Evolutionary conservation across 371 early-diverging fungal species (phyloP).

Genomic region (Capillidium rhysosporum): DNA sequence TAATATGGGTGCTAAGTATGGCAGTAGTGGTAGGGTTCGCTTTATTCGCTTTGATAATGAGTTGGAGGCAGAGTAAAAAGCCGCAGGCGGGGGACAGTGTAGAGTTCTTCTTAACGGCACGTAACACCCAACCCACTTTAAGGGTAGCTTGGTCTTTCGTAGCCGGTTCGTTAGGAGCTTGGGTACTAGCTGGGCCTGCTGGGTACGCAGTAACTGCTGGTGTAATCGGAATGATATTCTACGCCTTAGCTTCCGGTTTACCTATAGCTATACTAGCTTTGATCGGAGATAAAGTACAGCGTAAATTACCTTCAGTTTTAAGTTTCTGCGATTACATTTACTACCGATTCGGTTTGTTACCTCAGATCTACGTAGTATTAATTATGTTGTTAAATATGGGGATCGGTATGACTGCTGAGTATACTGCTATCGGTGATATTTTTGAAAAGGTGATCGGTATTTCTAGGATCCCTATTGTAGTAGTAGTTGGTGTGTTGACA

Average conservation of each 20-base stretch:
- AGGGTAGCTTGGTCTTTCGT: constrained; percentile 15
- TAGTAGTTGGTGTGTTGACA: constrained; percentile 26
- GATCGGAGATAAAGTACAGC: constrained; percentile 21
- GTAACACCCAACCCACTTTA: constrained; percentile 12
- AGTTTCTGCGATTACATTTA: constrained; percentile 23
- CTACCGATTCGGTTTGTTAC: constrained; percentile 21
- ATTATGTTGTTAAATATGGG: constrained; percentile 27
- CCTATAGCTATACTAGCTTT: constrained; percentile 27
- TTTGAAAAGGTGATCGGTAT: constrained; percentile 22
- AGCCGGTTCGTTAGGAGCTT: constrained; percentile 16
- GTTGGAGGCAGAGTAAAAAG: neutral
- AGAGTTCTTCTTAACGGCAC: constrained; percentile 13
- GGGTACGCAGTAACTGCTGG: constrained; percentile 21
- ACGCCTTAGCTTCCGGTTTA: constrained; percentile 26
- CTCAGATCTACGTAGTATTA: constrained; percentile 18
- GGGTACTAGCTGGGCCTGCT: constrained; percentile 16
- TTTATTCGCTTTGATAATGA: neutral
- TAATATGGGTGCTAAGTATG: neutral
- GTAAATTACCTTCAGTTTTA: constrained; percentile 18
- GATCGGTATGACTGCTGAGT: constrained; percentile 22
- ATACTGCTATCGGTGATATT: constrained; percentile 27
- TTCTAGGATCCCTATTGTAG: constrained; percentile 19
- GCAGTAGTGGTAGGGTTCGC: neutral
- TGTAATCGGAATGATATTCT: constrained; percentile 23
- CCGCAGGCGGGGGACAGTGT: neutral